phyloP scores from a whole-genome alignment of 2,329 filamentous ascomycete genomes.

The Fusarium cyanostomum region DNA sequence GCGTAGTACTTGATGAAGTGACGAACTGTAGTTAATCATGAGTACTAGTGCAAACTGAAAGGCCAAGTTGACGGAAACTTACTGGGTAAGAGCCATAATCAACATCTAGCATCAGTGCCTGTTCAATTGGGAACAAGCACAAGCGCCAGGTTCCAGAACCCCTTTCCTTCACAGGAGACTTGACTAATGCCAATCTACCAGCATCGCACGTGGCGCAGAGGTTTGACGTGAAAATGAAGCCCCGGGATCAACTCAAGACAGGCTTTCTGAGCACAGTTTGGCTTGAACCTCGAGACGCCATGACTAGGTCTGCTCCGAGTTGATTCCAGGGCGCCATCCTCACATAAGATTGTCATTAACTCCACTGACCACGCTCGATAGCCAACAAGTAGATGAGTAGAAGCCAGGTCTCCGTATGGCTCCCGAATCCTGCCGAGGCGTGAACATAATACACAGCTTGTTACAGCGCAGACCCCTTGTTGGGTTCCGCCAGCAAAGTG shows the following conservation, averaged over 20 bases:
- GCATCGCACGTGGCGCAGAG: slow-evolving; percentile 14
- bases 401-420: slow-evolving; percentile 16
- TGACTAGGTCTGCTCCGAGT: slow-evolving; percentile 12
- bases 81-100: slow-evolving; percentile 57
- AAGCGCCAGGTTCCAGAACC: slow-evolving; percentile 25
- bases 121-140: slow-evolving; percentile 31
- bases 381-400: slow-evolving; percentile 14
- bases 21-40: slow-evolving; percentile 49
- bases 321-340: slow-evolving; percentile 20
- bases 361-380: slow-evolving; percentile 19
- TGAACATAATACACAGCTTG: slow-evolving; percentile 21
- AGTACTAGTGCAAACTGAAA: slow-evolving; percentile 19
- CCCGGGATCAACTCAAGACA: slow-evolving; percentile 12
- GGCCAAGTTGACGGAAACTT: slow-evolving; percentile 29
- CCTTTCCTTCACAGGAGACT: slow-evolving; percentile 29
- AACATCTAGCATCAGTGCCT: slow-evolving; percentile 71
- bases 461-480: slow-evolving; percentile 11
- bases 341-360: slow-evolving; percentile 16
- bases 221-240: slow-evolving; percentile 18
- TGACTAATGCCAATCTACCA: slow-evolving; percentile 17
- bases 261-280: slow-evolving; percentile 10
- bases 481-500: slow-evolving; percentile 15
- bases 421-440: slow-evolving; percentile 21
- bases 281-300: slow-evolving; percentile 9
- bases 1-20: slow-evolving; percentile 65